phyloP scores from a whole-genome alignment of 1,139 yeast genomes.

The Blastobotrys serpentis region DNA sequence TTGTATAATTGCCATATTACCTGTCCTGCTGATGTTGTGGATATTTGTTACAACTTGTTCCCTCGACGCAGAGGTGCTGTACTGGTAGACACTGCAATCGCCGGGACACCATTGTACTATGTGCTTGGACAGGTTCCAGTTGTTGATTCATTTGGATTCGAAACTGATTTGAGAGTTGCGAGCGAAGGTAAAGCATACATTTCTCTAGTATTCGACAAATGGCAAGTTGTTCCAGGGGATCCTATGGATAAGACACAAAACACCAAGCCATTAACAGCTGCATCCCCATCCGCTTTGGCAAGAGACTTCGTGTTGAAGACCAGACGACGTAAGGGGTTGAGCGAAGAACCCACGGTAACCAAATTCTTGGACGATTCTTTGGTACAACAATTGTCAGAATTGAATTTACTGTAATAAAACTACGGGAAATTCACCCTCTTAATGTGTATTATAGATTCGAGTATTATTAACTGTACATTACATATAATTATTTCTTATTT shows the following conservation, averaged over 20 bases:
- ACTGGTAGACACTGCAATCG: slow-evolving; percentile 52
- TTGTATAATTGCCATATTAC: slow-evolving; percentile 61
- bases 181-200: slow-evolving; percentile 80
- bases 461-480: background rate
- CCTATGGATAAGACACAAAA: slow-evolving; percentile 68
- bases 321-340: slow-evolving; percentile 74
- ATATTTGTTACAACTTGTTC: slow-evolving; percentile 53
- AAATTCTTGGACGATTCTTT: slow-evolving; percentile 68
- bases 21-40: slow-evolving; percentile 50
- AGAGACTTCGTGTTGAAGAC: slow-evolving; percentile 90
- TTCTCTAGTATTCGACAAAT: slow-evolving; percentile 60
- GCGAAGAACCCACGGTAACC: slow-evolving; percentile 69
- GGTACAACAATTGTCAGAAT: slow-evolving; percentile 34
- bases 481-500: slow-evolving; percentile 16
- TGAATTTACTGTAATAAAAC: background rate
- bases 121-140: slow-evolving; percentile 75
- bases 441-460: too few species aligned
- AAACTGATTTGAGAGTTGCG: slow-evolving; percentile 74
- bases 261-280: slow-evolving; percentile 74
- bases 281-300: slow-evolving; percentile 65
- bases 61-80: slow-evolving; percentile 68
- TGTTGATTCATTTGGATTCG: slow-evolving; percentile 86
- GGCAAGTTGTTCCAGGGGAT: slow-evolving; percentile 88
- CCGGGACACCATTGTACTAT: slow-evolving; percentile 69
- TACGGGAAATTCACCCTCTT: too few species aligned